Evolutionary conservation across 2,329 filamentous ascomycete species (phyloP), one percentile per base, ranked within the genome.

Genomic region (Esteya vermicola): DNA sequence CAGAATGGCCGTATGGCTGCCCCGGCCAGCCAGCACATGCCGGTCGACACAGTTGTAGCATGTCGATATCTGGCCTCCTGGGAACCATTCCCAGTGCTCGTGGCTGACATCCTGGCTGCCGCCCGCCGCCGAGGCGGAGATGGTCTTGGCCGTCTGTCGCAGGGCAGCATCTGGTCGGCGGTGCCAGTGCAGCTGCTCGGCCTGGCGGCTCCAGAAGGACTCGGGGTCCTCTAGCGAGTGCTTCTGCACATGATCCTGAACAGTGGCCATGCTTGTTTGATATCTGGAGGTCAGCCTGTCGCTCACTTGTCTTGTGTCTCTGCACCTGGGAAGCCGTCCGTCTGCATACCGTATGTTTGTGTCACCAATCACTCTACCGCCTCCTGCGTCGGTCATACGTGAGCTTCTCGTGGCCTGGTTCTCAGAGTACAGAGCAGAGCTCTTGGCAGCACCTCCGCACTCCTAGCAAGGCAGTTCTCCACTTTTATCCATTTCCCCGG

Each of bases 1-100:
- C 50, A 82, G 75, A 43, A 96, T 81, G 19, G 88, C 89, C 1
- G 78, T 68, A 37, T 70, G 63, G 34, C 80, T 68, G 13, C 86
- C 86, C 48, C 78, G 67, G n/a, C 88, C 85, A 6, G 73, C 75
- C 27, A 72, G 62, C n/a, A 95, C 85, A 59, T 95, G 88, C 13
- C 88, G 71, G 58, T 94, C 86, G 13, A 95, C 65, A 55, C 85
- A 93, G 57, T 95, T 96, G 65, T 85, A 93, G 49, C 82, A 85
- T 0, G 85, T 94, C 30, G 82, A 91, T 50, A 96, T 83, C 62
- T 91, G 78, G 46, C 88, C 89, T 46, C 77, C 84, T 0, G 83
- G 75, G 50, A 93, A 95, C 89, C 89, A 96, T 46, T 76, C 73
- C 86, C 88, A 95, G 53, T 81, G 77, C 32, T 75, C 69, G 54